Evolutionary conservation across 345 rosid genomes (phyloP).

Genomic region (Brassica cretica): DNA sequence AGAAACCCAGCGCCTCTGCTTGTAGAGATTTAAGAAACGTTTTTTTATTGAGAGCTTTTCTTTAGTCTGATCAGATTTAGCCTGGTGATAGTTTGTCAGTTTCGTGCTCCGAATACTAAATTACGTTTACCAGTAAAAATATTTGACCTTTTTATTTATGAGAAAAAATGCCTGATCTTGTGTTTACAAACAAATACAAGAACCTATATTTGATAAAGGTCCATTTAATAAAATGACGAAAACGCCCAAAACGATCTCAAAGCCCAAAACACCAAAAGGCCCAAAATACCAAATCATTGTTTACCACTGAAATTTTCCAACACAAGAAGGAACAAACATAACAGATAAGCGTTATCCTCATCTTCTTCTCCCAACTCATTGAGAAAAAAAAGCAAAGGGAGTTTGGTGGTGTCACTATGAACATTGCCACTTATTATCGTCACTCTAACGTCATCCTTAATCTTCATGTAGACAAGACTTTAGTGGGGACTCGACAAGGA

Average conservation of each 20-base stretch:
- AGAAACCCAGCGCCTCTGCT: neutral
- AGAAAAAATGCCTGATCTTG: neutral
- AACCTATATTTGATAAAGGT: neutral
- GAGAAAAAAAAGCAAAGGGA: conserved; percentile 10
- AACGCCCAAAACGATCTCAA: neutral
- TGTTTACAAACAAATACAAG: neutral
- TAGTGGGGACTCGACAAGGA: neutral
- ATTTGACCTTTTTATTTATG: neutral
- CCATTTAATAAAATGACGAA: neutral
- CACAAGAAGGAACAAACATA: conserved; percentile 18
- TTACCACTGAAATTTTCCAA: conserved; percentile 29
- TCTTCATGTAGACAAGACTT: conserved; percentile 14
- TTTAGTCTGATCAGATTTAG: neutral
- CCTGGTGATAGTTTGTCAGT: neutral
- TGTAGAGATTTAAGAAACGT: neutral
- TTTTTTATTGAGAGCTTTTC: neutral
- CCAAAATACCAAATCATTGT: conserved; percentile 17
- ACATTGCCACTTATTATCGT: conserved; percentile 10
- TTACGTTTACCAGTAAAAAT: neutral
- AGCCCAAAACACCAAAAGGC: conserved; percentile 2
- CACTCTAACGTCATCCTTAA: conserved; percentile 21
- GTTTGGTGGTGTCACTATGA: conserved; percentile 26
- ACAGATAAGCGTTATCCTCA: conserved; percentile 39
- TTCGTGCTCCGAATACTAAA: neutral
- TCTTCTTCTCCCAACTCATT: conserved; percentile 15